Evolutionary conservation across 257 asterid genomes (phyloP), one percentile per base, ranked within the genome.

Genomic region (Solanum lycopersicoides): DNA sequence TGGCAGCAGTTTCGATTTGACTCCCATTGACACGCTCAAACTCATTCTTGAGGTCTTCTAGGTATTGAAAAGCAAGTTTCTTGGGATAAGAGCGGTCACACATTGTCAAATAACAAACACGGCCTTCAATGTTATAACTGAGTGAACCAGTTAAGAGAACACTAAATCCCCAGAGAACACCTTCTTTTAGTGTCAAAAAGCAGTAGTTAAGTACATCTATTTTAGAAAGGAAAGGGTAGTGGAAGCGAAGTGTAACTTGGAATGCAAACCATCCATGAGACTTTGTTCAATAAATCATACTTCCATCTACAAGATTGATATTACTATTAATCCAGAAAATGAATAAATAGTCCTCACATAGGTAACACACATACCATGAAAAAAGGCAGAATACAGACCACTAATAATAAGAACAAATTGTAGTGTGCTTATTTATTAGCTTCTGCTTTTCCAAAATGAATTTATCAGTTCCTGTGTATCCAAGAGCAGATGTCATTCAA

Each of bases 1-100:
- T 95, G 79, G 98, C 99, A 89, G 99, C 99, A 86, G 99, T 97
- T 93, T 97, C 99, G 50, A 92, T 94, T 95, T 95, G 98, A 91
- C 90, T 94, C 87, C 95, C 98, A 87, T 94, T 94, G 68, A 92
- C 91, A 85, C 93, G 94, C 92, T 95, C 99, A 89, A 97, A 97
- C 92, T 97, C 99, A 91, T 93, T 97, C 94, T 93, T 95, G 41
- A 97, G 96, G 91, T 97, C 99, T 92, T 97, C 99, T 84, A 97
- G 94, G 90, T 97, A 97, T 89, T 97, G 99, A 88, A 93, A 97
- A 69, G 98, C 90, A 56, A 97, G 99, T 89, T 97, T 97, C 95
- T 97, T 95, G 50, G 99, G 99, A 90, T 97, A 97, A 84, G 96
- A 87, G 79, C 98, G 99, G 87, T 97, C 99, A 83, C 99, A 95